Evolutionary conservation across 1,284 basidiomycete genomes (phyloP).

Genomic region (Phellopilus nigrolimitatus): DNA sequence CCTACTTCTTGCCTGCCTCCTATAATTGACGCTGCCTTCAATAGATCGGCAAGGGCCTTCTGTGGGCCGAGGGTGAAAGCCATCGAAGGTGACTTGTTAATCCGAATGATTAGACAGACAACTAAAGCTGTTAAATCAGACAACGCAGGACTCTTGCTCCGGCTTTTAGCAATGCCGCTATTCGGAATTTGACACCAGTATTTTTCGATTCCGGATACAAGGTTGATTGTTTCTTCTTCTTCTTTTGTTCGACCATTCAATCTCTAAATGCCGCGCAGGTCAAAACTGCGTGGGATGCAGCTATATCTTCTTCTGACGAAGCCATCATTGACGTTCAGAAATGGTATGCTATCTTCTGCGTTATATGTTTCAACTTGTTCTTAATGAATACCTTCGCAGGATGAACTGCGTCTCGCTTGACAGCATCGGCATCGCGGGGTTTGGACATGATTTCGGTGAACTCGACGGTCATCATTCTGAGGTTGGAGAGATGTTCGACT

Average conservation of each 20-base stretch:
- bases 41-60: conserved; percentile 45
- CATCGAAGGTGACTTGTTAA: conserved; percentile 35
- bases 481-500: conserved; percentile 44
- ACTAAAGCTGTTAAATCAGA: conserved; percentile 24
- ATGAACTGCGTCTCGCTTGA: conserved; percentile 51
- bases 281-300: conserved; percentile 46
- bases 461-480: conserved; percentile 42
- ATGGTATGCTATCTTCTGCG: conserved; percentile 42
- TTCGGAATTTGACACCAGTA: conserved; percentile 32
- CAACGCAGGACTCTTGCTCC: conserved; percentile 40
- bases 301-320: conserved; percentile 31
- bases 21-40: neutral
- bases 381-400: conserved; percentile 26
- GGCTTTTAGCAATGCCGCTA: conserved; percentile 38
- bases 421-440: conserved; percentile 52
- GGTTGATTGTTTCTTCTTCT: conserved; percentile 29
- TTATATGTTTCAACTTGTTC: too few relatives aligned
- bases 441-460: conserved; percentile 53
- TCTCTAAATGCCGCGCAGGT: conserved; percentile 30
- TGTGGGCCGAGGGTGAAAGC: conserved; percentile 49
- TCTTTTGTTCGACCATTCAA: neutral
- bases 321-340: conserved; percentile 49
- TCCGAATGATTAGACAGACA: neutral
- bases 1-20: neutral
- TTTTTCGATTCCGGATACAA: conserved; percentile 47